These are phyloP conservation scores for Neonectria punicea DNA, from an alignment of 2,329 filamentous ascomycete species.

Conservation along the genomic window DNA sequence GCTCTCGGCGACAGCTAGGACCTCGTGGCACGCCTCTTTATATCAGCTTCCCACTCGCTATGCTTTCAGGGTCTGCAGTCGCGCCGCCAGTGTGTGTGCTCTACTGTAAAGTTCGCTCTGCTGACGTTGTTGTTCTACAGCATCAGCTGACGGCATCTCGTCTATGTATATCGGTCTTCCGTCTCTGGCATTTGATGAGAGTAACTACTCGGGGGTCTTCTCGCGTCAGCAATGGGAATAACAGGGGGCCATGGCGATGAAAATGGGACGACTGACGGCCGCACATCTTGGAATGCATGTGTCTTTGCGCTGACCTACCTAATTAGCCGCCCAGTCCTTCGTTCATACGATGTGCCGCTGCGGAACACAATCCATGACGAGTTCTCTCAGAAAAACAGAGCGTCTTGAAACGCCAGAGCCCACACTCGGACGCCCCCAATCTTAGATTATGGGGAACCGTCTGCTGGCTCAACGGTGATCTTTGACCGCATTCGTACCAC, in stretches of 20 bases:
- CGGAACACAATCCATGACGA: background rate
- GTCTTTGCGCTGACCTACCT: background rate
- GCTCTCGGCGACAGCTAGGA: conserved; percentile 7
- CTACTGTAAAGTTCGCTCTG: background rate
- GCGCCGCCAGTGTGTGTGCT: conserved; percentile 2
- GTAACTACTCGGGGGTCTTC: background rate
- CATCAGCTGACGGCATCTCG: conserved; percentile 19
- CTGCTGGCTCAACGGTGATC: conserved; percentile 11
- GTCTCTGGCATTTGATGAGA: background rate
- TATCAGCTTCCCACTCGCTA: conserved; percentile 14
- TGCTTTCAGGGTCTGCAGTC: conserved; percentile 3
- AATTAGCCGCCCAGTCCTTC: conserved; percentile 1
- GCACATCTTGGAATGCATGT: background rate
- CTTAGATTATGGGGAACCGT: conserved; percentile 17
- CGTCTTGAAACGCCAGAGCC: conserved; percentile 32
- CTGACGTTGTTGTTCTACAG: conserved; percentile 12
- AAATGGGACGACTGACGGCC: no score
- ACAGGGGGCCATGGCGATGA: no score
- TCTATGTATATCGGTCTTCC: background rate
- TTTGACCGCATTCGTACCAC: conserved; percentile 17
- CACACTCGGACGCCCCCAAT: conserved; percentile 35
- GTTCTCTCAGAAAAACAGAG: background rate
- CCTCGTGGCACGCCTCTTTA: conserved; percentile 6
- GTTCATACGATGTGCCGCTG: conserved; percentile 4
- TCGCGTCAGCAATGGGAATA: background rate